A percentile compares a stretch with the other conserved stretches of the same genome.
Evolutionary conservation across 768 basidiomycete species (phyloP).

Genomic region (Baorangia bicolor): DNA sequence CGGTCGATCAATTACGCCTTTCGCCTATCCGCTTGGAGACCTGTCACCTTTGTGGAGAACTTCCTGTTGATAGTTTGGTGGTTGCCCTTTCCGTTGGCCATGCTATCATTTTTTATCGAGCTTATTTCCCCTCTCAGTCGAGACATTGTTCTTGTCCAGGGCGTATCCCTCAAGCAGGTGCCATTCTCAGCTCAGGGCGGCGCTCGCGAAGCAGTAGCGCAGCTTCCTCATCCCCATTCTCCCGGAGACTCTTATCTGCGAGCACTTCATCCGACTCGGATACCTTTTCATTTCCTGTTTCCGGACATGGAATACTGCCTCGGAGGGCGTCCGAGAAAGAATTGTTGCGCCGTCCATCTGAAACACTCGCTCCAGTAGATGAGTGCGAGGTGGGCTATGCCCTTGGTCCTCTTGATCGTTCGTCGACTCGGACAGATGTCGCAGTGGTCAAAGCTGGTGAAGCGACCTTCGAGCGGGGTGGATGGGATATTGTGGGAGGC

Average conservation of each 20-base stretch:
- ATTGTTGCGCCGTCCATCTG: conserved; percentile 46
- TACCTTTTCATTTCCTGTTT: conserved; percentile 68
- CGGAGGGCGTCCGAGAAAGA: conserved; percentile 74
- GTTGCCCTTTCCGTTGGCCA: conserved; percentile 67
- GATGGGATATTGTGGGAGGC: conserved; percentile 66
- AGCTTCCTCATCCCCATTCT: conserved; percentile 45
- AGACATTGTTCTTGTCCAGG: conserved; percentile 68
- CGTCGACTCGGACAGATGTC: conserved; percentile 46
- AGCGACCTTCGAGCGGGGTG: conserved; percentile 68
- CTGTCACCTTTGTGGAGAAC: conserved; percentile 73
- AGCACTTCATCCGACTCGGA: conserved; percentile 39
- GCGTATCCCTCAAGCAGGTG: conserved; percentile 43
- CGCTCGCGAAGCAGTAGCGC: conserved; percentile 66
- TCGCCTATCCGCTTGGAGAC: conserved; percentile 50
- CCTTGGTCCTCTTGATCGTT: conserved; percentile 37
- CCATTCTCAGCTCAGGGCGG: conserved; percentile 47
- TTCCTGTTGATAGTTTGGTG: conserved; percentile 62
- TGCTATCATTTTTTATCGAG: conserved; percentile 62
- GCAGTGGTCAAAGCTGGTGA: conserved; percentile 53
- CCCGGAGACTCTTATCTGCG: conserved; percentile 48
- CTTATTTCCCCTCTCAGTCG: conserved; percentile 53
- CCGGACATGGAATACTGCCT: conserved; percentile 75
- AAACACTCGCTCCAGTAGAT: conserved; percentile 40
- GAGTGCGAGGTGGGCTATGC: conserved; percentile 29
- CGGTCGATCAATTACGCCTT: conserved; percentile 60